Base-by-base conservation (phyloP, 139 green algal genomes). In the Tetradesmus lagerheimii region DNA sequence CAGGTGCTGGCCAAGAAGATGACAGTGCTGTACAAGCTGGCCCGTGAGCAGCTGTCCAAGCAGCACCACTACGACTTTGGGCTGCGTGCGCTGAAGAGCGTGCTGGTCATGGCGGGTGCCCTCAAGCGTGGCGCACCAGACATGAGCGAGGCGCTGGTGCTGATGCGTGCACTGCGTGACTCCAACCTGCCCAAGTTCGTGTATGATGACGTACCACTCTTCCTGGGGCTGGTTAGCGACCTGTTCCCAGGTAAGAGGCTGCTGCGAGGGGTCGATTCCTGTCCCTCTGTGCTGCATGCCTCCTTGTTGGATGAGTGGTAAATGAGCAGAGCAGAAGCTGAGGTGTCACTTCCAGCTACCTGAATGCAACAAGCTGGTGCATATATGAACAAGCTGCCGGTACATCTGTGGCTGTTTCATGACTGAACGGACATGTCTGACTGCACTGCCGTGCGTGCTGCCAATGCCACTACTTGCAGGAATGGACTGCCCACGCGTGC, bases 61-160 rank as follows among this genome's bases (percentile, higher is more conserved):
- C 94, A 97, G 92, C 97, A 97, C 93, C 95, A 97, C 91, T 98
- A 98, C 87, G 96, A 98, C 92, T 97, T 95, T 95, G 96, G 96
- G 47, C 94, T 98, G 83, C 94, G 96, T 76, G 95, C 96, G 62
- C 96, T 98, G 92, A 98, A 97, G 92, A 96, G 93, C 29, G 96
- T 98, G 92, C 93, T 98, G 87, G 95, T 97, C 76, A 95, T 98
- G 80, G 96, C 96, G 47, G 96, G 96, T 20, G 95, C 94, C 37
- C 92, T 97, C 82, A 93, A 97, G 88, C 94, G 96, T 71, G 93
- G 23, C 95, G 97, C 93, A 0, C 87, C 87, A 16, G 87, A 79
- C 87, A 91, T 91, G 87, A 80, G 38, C 37, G 87, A 91, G 43
- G 92, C 92, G 41, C 94, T 97, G 82, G 95, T 98, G 92, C 93